phyloP scores from a whole-genome alignment of 352 stramenopile genomes.

The Globisporangium solare region DNA sequence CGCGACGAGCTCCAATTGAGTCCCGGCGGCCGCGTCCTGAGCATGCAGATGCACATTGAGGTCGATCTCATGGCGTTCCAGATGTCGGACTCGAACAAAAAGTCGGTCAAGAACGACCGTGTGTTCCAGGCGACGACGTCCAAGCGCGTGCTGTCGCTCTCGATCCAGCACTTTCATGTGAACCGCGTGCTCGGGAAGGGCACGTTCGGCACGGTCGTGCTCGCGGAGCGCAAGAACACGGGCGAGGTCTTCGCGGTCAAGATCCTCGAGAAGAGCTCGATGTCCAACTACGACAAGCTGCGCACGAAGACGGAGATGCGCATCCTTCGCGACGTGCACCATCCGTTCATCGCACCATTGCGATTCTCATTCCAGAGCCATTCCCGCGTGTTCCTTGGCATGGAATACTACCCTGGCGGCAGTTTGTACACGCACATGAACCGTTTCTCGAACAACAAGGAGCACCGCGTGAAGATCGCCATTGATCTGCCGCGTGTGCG shows the following conservation, averaged over 20 bases:
- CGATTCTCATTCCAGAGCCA: conserved; percentile 84
- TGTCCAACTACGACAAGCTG: conserved; percentile 91
- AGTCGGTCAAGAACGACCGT: conserved; percentile 57
- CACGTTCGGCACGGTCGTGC: conserved; percentile 91
- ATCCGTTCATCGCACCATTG: conserved; percentile 92
- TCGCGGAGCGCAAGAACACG: conserved; percentile 79
- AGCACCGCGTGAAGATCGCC: conserved; percentile 83
- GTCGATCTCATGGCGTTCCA: conserved; percentile 77
- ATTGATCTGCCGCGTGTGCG: conserved; percentile 73
- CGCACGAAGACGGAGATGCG: conserved; percentile 91
- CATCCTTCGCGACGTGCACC: conserved; percentile 87
- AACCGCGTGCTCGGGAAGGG: conserved; percentile 94
- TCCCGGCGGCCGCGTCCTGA: conserved; percentile 67
- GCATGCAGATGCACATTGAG: conserved; percentile 84
- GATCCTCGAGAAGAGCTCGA: conserved; percentile 89
- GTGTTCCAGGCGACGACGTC: conserved; percentile 66
- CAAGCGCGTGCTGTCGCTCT: conserved; percentile 80
- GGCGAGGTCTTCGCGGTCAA: conserved; percentile 91
- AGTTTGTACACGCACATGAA: conserved; percentile 91
- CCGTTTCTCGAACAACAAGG: conserved; percentile 88
- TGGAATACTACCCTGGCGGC: conserved; percentile 83
- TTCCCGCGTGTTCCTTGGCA: conserved; percentile 75
- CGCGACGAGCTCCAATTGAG: conserved; percentile 77
- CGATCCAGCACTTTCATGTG: conserved; percentile 93
- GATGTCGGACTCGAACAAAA: conserved; percentile 69